Evolutionary conservation across 441 rosid species (phyloP).

Genomic region (Gossypium laxum): DNA sequence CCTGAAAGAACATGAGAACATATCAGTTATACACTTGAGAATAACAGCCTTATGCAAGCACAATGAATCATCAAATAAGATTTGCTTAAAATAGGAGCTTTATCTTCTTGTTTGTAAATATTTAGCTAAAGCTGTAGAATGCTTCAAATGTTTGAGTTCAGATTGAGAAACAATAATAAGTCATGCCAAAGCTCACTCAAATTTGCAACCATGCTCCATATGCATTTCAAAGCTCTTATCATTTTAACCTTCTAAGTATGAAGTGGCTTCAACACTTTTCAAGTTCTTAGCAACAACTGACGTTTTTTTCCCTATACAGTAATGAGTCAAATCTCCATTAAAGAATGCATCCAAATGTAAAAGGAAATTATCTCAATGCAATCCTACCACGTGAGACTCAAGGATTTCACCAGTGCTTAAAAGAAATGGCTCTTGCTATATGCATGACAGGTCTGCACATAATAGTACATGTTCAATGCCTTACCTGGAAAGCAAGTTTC

Average conservation of each 20-base stretch:
- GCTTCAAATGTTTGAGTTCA: neutral
- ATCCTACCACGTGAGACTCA: neutral
- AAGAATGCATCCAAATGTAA: neutral
- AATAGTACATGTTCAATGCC: neutral
- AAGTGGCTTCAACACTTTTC: neutral
- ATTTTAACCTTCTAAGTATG: neutral
- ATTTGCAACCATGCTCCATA: neutral
- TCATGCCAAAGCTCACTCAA: neutral
- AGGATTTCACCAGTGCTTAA: neutral
- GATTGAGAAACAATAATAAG: neutral
- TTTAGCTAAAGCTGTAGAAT: neutral
- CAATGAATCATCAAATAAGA: neutral
- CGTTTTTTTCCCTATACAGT: neutral
- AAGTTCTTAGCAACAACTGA: neutral
- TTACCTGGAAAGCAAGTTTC: neutral
- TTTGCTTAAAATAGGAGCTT: neutral
- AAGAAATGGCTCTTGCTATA: neutral
- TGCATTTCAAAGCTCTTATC: neutral
- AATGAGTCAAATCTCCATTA: neutral
- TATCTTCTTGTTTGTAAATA: neutral
- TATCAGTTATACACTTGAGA: neutral
- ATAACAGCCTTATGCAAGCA: neutral
- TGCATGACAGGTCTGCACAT: neutral
- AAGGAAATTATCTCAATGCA: conserved; percentile 2
- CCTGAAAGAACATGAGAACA: conserved; percentile 33